Evolutionary conservation across 2,329 filamentous ascomycete genomes (phyloP), one percentile per base, ranked within the genome.

Genomic region (Bipolaris bicolor): DNA sequence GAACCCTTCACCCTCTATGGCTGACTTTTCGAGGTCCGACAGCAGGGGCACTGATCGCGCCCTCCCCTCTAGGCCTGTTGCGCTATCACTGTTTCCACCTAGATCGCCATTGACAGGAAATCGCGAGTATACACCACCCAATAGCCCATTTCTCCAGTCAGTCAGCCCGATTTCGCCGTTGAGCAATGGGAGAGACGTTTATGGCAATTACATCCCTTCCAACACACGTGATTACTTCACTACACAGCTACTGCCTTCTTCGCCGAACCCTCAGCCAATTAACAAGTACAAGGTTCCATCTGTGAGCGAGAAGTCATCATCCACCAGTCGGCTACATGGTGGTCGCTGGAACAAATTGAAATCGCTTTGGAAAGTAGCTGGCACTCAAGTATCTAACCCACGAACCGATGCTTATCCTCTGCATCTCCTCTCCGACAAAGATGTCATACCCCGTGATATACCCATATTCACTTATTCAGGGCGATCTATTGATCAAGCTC

Each of bases 191-290:
- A 54, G 62, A 20, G 55, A 64, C 29, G 48, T 31, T 22, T 63
- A 63, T 37, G 62, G 62, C 11, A 64, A 64, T 18, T 52, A 52
- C 22, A 63, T 61, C 31, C 36, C 57, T 29, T 63, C 62, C 6
- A 61, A 57, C 18, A 47, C 15, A n/a, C 52, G 24, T 7, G 55
- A 64, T 18, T 58, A 61, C 10, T 34, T 50, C 20, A 36, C 44
- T 18, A 15, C 43, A 20, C 26, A 57, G 11, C 37, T 48, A 1
- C 26, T 20, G 16, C 6, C 44, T 6, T 46, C 26, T 9, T 34
- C 24, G 1, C 22, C 18, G 16, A 20, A 29, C 5, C 7, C 26
- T 24, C 46, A 11, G 9, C 33, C 24, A 11, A n/a, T 31, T 3
- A 18, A 15, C 0, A 7, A 47, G 6, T 18, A 31, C 15, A 33